Conservation (phyloP, 768 basidiomycete genomes). For the Gyrodon lividus region DNA sequence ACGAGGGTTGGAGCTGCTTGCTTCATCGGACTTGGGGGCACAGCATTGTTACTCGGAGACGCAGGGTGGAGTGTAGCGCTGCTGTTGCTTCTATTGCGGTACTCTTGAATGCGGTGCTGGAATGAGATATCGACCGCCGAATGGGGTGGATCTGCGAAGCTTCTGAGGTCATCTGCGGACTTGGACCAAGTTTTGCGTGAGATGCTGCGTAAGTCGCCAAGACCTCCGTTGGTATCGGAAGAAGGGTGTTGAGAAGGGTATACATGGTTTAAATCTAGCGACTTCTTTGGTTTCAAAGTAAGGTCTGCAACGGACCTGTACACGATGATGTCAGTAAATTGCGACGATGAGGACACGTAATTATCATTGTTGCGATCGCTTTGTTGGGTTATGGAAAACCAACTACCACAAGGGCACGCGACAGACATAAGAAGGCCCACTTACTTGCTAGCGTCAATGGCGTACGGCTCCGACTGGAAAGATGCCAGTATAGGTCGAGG, state of each 20-base stretch:
- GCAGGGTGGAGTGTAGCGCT: constrained; percentile 48
- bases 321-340: constrained; percentile 21
- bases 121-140: constrained; percentile 47
- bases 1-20: constrained; percentile 44
- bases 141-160: constrained; percentile 39
- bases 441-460: constrained; percentile 52
- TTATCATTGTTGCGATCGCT: neutral
- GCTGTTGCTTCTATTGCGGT: constrained; percentile 60
- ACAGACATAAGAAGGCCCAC: constrained; percentile 20
- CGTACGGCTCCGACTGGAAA: constrained; percentile 47
- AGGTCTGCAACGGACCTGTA: constrained; percentile 67
- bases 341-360: constrained; percentile 5
- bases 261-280: constrained; percentile 41
- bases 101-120: constrained; percentile 62
- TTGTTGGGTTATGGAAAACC: neutral
- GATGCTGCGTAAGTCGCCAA: constrained; percentile 68
- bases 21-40: constrained; percentile 29
- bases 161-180: constrained; percentile 76
- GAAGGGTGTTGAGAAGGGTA: constrained; percentile 30
- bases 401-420: neutral
- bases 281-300: constrained; percentile 44
- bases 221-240: constrained; percentile 33
- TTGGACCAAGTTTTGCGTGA: constrained; percentile 76
- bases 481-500: constrained; percentile 66
- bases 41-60: constrained; percentile 27